Percentiles rank a stretch among this genome's conserved stretches.
These are phyloP conservation scores for Luvunga scandens DNA, from an alignment of 345 rosid species.

Conservation along the genomic window DNA sequence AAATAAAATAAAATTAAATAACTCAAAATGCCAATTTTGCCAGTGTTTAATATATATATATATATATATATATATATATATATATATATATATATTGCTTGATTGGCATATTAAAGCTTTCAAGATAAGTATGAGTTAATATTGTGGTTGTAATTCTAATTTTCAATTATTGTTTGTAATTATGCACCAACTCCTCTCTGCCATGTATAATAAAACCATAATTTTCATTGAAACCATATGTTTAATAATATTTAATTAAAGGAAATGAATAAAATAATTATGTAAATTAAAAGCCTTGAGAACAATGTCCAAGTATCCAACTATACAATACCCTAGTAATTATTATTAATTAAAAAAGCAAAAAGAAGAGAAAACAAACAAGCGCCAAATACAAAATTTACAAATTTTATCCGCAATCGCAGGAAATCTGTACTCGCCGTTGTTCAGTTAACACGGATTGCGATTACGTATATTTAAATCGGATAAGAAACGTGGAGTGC, in stretches of 20 bases:
- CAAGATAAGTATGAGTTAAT: background rate
- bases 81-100: no score
- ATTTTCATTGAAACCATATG: background rate
- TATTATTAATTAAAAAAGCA: background rate
- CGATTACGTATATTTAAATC: background rate
- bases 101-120: background rate
- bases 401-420: background rate
- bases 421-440: background rate
- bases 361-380: conserved; percentile 1
- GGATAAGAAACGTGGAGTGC: background rate
- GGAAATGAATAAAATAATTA: background rate
- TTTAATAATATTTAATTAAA: background rate
- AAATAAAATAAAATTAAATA: background rate
- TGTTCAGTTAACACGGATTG: no score
- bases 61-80: no score
- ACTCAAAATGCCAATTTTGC: background rate
- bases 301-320: background rate
- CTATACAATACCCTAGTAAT: background rate
- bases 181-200: background rate
- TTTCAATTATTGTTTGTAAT: background rate
- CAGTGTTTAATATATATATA: no score
- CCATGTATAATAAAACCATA: background rate
- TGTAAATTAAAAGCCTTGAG: background rate
- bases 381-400: conserved; percentile 14
- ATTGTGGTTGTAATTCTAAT: background rate